Evolutionary conservation across 805 yeast species (phyloP), one percentile per base, ranked within the genome.

Genomic region (Cyberlindnera suaveolens): DNA sequence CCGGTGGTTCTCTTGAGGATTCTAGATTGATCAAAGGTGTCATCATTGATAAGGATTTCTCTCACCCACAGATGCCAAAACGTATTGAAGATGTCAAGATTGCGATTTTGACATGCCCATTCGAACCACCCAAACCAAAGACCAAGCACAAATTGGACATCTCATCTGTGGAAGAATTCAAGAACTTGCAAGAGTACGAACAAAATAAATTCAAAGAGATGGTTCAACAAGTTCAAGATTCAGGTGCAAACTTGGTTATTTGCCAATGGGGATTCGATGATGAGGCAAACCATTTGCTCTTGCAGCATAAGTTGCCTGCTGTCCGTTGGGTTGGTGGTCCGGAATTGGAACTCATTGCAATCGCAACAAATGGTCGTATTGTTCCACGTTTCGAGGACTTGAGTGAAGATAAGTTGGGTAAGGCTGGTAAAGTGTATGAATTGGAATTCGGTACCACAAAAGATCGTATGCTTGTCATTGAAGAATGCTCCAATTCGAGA

Each of bases 191-290:
- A 70, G 78, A 77, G 41, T 93, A 93, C 65, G 99, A 93, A 71
- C 91, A 84, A 54, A 81, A 83, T 50, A 89, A 88, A 64, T 93
- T 93, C 62, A 77, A 73, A 61, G 88, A 86, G 63, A 93, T 93
- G 99, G 89, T 93, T 46, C 73, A 82, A 46, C 68, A 73, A 49
- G 95, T 93, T 43, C 90, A 93, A 67, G 77, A 75, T 20, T 75
- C 96, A 0, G 98, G 98, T 34, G 98, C 99, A 26, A 91, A 90
- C 64, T 78, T 91, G 43, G 99, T 91, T 41, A 91, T 95, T 33
- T 93, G 99, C 69, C 99, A 91, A 70, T 91, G 99, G 99, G 99
- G 99, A 15, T 93, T 91, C 58, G 99, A 91, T 65, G 99, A 91
- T 64, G 99, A 91, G 71, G 98, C 98, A 34, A 91, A 91, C 67